Conservation (phyloP, 805 yeast species). For the Pichia membranifaciens region DNA sequence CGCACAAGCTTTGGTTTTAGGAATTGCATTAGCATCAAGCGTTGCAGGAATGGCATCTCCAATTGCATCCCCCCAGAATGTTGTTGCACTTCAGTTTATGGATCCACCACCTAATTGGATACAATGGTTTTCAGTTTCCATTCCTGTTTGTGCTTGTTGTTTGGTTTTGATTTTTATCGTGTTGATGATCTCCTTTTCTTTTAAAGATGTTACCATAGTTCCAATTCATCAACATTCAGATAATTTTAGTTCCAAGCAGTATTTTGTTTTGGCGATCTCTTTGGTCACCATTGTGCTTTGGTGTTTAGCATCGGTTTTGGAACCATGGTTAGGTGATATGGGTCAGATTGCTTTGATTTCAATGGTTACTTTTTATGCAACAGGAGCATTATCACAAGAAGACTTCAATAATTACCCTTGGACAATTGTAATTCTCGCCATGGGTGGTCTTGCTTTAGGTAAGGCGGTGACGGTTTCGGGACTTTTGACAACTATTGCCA, state of each 20-base stretch:
- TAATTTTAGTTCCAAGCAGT: constrained; percentile 64
- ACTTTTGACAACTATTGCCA: constrained; percentile 70
- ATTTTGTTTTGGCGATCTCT: constrained; percentile 66
- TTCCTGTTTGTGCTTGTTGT: constrained; percentile 69
- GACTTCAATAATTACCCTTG: constrained; percentile 95
- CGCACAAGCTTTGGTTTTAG: constrained; percentile 78
- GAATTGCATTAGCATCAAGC: constrained; percentile 89
- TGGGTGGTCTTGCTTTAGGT: constrained; percentile 97
- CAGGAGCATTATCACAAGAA: constrained; percentile 79
- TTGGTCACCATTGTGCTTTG: constrained; percentile 72
- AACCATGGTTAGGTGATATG: constrained; percentile 83
- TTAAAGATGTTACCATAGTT: constrained; percentile 40
- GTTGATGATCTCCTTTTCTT: constrained; percentile 56
- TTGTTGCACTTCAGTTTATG: constrained; percentile 86
- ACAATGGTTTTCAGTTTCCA: constrained; percentile 84
- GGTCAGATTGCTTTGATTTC: constrained; percentile 94
- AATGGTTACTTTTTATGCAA: constrained; percentile 83
- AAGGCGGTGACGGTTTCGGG: constrained; percentile 94
- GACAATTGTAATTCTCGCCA: constrained; percentile 92
- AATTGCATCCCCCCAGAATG: constrained; percentile 94
- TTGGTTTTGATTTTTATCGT: constrained; percentile 68
- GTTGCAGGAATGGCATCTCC: constrained; percentile 98
- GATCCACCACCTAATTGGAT: constrained; percentile 80
- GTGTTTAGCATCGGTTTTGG: constrained; percentile 79
- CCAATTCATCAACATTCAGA: constrained; percentile 62